phyloP scores from a whole-genome alignment of 371 early-diverging fungal species.

The Rhizomucor pusillus region DNA sequence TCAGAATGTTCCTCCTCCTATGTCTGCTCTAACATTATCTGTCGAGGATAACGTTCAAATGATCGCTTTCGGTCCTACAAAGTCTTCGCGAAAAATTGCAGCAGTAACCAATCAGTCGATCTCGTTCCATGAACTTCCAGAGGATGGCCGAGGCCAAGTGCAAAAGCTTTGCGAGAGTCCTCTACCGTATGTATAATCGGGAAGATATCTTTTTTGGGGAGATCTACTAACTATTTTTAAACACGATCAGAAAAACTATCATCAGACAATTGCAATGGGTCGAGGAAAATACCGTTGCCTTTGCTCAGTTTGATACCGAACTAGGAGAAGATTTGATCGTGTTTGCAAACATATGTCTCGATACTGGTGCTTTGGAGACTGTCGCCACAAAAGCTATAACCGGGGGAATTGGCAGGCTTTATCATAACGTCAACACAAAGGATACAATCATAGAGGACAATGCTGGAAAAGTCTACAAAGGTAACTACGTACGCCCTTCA shows the following conservation, averaged over 20 bases:
- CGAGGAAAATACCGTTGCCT: constrained; percentile 20
- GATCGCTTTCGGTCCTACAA: constrained; percentile 63
- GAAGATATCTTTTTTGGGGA: neutral
- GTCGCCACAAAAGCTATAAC: constrained; percentile 17
- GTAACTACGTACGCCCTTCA: constrained; percentile 12
- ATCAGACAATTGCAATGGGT: constrained; percentile 40
- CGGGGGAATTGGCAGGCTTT: constrained; percentile 20
- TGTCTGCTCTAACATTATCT: constrained; percentile 58
- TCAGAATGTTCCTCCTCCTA: constrained; percentile 95
- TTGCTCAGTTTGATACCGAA: constrained; percentile 31
- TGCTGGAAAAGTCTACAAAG: constrained; percentile 43
- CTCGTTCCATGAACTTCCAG: constrained; percentile 44
- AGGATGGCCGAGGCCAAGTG: constrained; percentile 24
- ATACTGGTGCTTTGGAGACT: constrained; percentile 1
- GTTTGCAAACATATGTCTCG: constrained; percentile 13
- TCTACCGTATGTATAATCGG: neutral
- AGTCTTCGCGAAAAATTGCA: constrained; percentile 67
- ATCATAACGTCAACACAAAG: constrained; percentile 24
- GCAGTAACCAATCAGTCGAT: constrained; percentile 57
- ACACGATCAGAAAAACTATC: neutral
- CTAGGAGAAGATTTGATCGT: constrained; percentile 24
- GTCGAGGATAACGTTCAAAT: constrained; percentile 49
- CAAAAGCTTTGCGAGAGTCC: constrained; percentile 11
- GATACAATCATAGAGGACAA: constrained; percentile 48
- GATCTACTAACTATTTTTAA: neutral